These are phyloP conservation scores for Endotrypanum monterogeii DNA, from an alignment of 208 protist genomes.

Conservation along the genomic window DNA sequence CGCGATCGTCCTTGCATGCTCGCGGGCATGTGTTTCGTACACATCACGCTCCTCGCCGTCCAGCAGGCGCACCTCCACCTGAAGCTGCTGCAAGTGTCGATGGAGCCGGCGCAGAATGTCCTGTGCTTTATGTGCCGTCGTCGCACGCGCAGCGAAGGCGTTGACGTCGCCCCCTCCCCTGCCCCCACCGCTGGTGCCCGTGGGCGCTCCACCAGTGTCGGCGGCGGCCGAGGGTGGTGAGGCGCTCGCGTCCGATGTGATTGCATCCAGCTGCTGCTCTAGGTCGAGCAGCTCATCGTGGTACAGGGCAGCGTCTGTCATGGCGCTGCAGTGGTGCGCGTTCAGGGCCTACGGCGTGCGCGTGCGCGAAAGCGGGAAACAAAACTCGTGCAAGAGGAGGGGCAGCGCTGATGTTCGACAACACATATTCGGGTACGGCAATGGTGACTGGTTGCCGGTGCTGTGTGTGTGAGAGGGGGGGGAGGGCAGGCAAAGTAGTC, in stretches of 20 bases:
- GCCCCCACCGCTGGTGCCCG: constrained; percentile 7
- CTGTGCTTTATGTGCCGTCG: constrained; percentile 35
- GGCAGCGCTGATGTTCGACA: no score
- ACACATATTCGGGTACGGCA: no score
- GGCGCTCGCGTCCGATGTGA: constrained; percentile 24
- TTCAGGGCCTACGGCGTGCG: background rate
- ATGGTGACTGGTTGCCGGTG: no score
- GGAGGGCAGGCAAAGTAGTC: no score
- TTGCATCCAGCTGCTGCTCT: constrained; percentile 43
- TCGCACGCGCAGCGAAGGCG: constrained; percentile 8
- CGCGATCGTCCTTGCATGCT: constrained; percentile 31
- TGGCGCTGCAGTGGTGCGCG: background rate
- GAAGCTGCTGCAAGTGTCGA: constrained; percentile 59
- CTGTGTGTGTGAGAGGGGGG: no score
- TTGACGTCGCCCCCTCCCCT: constrained; percentile 4
- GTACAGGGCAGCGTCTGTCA: constrained; percentile 50
- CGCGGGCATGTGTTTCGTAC: constrained; percentile 27
- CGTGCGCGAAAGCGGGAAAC: no score
- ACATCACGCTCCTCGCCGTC: constrained; percentile 35
- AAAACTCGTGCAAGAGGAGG: no score
- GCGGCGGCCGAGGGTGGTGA: background rate
- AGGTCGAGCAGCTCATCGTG: constrained; percentile 66
- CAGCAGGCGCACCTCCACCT: constrained; percentile 60
- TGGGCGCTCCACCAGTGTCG: background rate
- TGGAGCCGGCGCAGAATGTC: constrained; percentile 42